Evolutionary conservation across 441 rosid genomes (phyloP), one percentile per base, ranked within the genome.

Genomic region (Populus hybrid): DNA sequence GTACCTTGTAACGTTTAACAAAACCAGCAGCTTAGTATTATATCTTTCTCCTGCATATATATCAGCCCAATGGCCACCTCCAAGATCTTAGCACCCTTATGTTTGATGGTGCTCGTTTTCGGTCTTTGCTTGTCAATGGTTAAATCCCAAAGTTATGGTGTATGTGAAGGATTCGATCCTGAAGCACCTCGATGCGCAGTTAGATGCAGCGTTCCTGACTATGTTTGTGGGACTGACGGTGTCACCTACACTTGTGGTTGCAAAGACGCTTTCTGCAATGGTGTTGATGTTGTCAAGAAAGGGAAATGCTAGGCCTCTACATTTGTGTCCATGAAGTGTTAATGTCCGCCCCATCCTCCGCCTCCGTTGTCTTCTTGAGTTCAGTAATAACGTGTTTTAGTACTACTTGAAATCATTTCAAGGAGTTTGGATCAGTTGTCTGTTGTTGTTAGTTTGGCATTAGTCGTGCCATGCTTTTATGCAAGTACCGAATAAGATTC

Each of bases 181-280:
- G 77, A 69, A n/a, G 46, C 5, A 26, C 20, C 42, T 34, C 46
- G 28, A 38, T 35, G 67, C 46, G 34, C 69, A 34, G 67, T 75
- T 14, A 75, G 24, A 21, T 75, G 76, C 69, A 2, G 23, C 11
- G 21, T 16, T 5, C 35, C 24, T 11, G 94, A 89, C 78, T 94
- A 90, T 3, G 94, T 90, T 2, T 92, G 96, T 38, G 94, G 94
- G 65, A 86, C 73, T 7, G 82, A 92, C 76, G 94, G 93, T 28
- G 90, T 92, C 12, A 92, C 96, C 70, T 92, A 92, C 79, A 82
- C 88, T 89, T 92, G 96, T 69, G 96, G 96, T 30, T 89, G 96
- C 72, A 83, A 82, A 6, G 92, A 92, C 53, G 94, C 97, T 8
- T 76, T 78, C 34, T 92, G 93, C 40, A 86, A 87, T 20, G 93